phyloP scores from a whole-genome alignment of 2,329 filamentous ascomycete species.

The Calonectria hongkongensis region DNA sequence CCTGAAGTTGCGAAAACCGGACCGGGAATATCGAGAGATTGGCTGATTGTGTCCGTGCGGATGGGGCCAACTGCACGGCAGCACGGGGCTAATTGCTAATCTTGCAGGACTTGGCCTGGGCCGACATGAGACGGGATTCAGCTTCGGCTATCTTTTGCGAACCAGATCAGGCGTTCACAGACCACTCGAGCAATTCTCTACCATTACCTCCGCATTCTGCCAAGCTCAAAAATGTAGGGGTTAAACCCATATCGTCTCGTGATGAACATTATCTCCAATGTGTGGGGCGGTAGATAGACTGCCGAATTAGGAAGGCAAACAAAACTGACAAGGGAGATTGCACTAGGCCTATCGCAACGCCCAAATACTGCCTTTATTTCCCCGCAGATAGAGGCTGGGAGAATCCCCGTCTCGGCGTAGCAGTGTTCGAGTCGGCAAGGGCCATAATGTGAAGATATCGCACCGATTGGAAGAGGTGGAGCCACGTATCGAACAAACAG shows the following conservation, averaged over 20 bases:
- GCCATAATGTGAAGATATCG: conserved; percentile 5
- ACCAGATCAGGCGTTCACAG: too few relatives aligned
- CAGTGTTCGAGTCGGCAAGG: neutral
- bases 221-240: neutral
- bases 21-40: neutral
- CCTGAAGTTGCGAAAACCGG: neutral
- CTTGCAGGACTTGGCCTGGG: too few relatives aligned
- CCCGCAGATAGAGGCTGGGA: conserved; percentile 24
- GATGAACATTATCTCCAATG: neutral
- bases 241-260: neutral
- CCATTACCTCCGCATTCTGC: too few relatives aligned
- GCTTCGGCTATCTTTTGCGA: too few relatives aligned
- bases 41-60: neutral
- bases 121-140: too few relatives aligned
- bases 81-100: too few relatives aligned
- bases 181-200: neutral
- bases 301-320: conserved; percentile 19
- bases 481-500: conserved; percentile 21
- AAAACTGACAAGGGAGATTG: conserved; percentile 6
- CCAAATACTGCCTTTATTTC: neutral
- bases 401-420: neutral
- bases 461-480: neutral
- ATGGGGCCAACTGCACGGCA: neutral
- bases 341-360: conserved; percentile 6
- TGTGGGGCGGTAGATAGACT: conserved; percentile 10